A percentile compares a stretch with the other conserved stretches of the same genome.
Conservation (phyloP, 352 stramenopile species). For the Globisporangium camurandrum region DNA sequence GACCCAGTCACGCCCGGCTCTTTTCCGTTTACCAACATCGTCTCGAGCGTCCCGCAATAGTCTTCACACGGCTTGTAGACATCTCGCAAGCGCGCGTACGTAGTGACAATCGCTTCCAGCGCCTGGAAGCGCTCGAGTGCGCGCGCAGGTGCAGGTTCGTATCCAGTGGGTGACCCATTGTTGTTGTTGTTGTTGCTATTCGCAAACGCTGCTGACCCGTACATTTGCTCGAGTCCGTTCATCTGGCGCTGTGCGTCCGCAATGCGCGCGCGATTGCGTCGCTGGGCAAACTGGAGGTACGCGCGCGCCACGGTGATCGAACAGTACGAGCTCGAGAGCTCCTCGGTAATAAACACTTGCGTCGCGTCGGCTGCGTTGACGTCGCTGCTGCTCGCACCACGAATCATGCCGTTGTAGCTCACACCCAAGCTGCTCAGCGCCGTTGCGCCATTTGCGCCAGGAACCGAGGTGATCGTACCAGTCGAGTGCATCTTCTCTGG, state of each 20-base stretch:
- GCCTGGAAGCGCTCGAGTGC: conserved; percentile 38
- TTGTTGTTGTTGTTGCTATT: no score
- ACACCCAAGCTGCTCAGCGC: conserved; percentile 6
- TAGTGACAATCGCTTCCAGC: conserved; percentile 39
- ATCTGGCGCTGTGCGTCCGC: conserved; percentile 45
- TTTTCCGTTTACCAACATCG: conserved; percentile 65
- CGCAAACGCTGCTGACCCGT: conserved; percentile 19
- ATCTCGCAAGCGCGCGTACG: conserved; percentile 54
- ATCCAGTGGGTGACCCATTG: conserved; percentile 25
- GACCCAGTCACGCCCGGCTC: conserved; percentile 79
- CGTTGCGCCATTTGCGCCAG: neutral
- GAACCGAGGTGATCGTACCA: neutral
- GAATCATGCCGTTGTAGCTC: conserved; percentile 59
- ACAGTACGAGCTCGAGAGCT: conserved; percentile 73
- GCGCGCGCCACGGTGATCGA: conserved; percentile 78
- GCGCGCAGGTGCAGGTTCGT: no score
- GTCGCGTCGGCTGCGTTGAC: conserved; percentile 40
- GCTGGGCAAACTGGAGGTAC: conserved; percentile 69
- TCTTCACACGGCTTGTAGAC: conserved; percentile 64
- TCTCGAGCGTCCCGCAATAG: conserved; percentile 53
- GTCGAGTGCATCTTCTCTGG: conserved; percentile 18
- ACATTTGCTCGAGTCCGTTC: conserved; percentile 51
- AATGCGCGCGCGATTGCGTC: conserved; percentile 55
- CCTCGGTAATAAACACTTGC: conserved; percentile 76
- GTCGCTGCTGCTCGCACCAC: no score